Percentiles rank a stretch among this genome's conserved stretches.
Conservation (phyloP, 1,284 basidiomycete species). For the Vanrija pseudolonga region DNA sequence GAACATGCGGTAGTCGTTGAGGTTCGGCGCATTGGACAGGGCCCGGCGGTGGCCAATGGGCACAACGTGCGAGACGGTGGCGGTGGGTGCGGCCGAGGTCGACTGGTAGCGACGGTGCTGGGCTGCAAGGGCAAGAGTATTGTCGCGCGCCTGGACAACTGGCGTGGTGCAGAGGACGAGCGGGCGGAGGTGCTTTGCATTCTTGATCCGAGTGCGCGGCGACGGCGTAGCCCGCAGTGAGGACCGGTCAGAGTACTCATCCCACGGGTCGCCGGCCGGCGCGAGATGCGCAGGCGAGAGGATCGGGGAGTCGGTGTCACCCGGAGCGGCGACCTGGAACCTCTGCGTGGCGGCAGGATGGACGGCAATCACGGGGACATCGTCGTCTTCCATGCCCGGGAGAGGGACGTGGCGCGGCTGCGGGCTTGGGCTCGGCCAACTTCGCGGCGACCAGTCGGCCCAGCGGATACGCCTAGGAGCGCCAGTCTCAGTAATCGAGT, state of each 20-base stretch:
- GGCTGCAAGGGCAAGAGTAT: slow-evolving; percentile 7
- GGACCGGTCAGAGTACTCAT: slow-evolving; percentile 17
- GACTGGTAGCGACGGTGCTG: slow-evolving; percentile 8
- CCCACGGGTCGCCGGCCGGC: slow-evolving; percentile 14
- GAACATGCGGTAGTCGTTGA: background rate
- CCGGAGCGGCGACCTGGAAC: background rate
- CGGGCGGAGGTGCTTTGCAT: slow-evolving; percentile 3
- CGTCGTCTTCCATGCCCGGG: background rate
- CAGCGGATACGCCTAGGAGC: background rate
- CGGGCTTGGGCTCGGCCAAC: background rate
- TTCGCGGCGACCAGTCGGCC: slow-evolving; percentile 5
- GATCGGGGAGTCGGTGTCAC: background rate
- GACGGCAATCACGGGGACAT: background rate
- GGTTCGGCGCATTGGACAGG: background rate
- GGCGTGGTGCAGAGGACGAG: slow-evolving; percentile 12
- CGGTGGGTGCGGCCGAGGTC: background rate
- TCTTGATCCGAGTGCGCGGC: slow-evolving; percentile 4
- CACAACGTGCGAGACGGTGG: background rate
- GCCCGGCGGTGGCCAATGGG: background rate
- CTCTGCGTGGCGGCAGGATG: background rate
- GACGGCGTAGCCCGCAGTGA: slow-evolving; percentile 6
- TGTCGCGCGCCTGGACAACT: slow-evolving; percentile 5
- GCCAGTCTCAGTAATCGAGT: background rate
- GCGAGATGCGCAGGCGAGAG: slow-evolving; percentile 1
- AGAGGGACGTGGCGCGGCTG: background rate